Base-by-base conservation (phyloP, 2,329 filamentous ascomycete species). In the Pseudomassariella vexata region DNA sequence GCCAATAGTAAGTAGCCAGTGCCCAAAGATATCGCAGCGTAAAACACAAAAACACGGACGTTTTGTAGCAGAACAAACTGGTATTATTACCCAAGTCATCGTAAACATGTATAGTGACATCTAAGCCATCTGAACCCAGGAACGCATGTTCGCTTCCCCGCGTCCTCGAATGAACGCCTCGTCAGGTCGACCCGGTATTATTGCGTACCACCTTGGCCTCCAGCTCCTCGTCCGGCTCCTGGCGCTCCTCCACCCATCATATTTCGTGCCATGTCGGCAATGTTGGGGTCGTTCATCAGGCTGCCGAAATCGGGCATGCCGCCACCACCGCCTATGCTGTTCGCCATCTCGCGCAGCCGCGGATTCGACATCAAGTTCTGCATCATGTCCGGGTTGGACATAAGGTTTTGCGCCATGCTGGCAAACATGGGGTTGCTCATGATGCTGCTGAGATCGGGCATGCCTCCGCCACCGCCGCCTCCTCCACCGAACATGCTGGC, bases 371-470 rank as follows among this genome's bases (percentile, higher is more conserved):
- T 95, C 37, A 98, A 63, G 58, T 88, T 92, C 56, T 70, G 75
- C 78, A 96, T 83, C 68, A 89, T 79, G 8, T 94, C 85, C 0
- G 92, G 92, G 65, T 98, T 95, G 64, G 79, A 86, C 92, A 96
- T 96, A 34, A 98, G 63, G 61, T 86, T 95, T 68, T 95, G 87
- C 5, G 92, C 92, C 88, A 96, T 95, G 65, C 76, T 85, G 30
- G 88, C 79, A 65, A 98, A 94, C 92, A 96, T 96, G 35, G 92
- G 92, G 68, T 96, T 98, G 69, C 70, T 88, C 88, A 96, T 94
- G 58, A 98, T 80, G 42, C 77, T 76, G 42, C 77, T 65, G 16
- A 98, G 68, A 58, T 96, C 90, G 9, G 89, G 88, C 84, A 95
- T 92, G 34, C 85, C 86, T 17, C 63, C 70, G 10, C 69, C 78